A percentile compares a stretch with the other conserved stretches of the same genome.
Conservation (phyloP, 345 rosid species). For the Trapa bicornis region DNA sequence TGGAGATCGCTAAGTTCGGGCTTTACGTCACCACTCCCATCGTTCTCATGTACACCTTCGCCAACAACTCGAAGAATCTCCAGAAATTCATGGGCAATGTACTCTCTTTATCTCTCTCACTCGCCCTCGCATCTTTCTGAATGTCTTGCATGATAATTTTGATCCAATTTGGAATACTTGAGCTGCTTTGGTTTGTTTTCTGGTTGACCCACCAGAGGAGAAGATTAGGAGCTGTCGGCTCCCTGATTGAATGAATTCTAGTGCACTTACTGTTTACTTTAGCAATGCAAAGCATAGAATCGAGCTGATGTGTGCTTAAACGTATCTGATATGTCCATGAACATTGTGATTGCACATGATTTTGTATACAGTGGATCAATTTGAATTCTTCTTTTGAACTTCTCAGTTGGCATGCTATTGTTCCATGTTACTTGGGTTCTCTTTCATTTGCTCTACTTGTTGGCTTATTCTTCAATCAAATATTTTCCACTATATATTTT, state of each 20-base stretch:
- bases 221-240: too few relatives aligned
- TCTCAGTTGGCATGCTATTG: neutral
- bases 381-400: neutral
- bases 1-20: constrained; percentile 82
- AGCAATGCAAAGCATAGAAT: neutral
- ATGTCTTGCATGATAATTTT: too few relatives aligned
- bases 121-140: too few relatives aligned
- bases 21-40: constrained; percentile 53
- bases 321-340: neutral
- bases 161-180: too few relatives aligned
- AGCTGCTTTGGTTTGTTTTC: neutral
- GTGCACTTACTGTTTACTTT: neutral
- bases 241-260: neutral
- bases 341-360: neutral
- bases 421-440: neutral
- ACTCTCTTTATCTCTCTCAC: constrained; percentile 10
- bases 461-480: neutral
- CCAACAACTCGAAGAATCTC: constrained; percentile 65
- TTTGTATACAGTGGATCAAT: neutral
- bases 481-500: neutral
- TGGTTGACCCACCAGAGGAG: neutral
- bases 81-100: constrained; percentile 82
- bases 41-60: constrained; percentile 67
- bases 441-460: neutral
- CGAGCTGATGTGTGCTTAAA: neutral